Evolutionary conservation across 2,329 filamentous ascomycete genomes (phyloP).

Genomic region (Alternaria dauci): DNA sequence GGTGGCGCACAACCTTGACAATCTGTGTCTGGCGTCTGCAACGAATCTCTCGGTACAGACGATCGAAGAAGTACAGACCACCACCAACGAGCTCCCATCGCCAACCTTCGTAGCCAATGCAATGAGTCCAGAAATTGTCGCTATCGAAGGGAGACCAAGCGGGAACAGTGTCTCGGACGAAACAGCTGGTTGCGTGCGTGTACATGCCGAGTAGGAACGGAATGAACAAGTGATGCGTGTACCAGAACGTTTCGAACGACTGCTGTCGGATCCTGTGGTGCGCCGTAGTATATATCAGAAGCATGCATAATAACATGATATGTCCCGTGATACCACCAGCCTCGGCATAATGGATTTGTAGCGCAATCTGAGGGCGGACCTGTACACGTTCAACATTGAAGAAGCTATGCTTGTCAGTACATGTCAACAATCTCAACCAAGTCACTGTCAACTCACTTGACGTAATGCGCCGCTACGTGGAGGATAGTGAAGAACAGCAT

Average conservation of each 20-base stretch:
- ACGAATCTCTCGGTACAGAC: slow-evolving; percentile 89
- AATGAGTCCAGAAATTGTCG: slow-evolving; percentile 85
- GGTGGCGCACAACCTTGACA: slow-evolving; percentile 91
- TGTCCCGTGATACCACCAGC: slow-evolving; percentile 94
- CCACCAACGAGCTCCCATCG: slow-evolving; percentile 93
- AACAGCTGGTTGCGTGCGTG: slow-evolving; percentile 94
- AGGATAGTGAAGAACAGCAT: slow-evolving; percentile 82
- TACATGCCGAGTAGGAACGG: slow-evolving; percentile 94
- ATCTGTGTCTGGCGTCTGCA: slow-evolving; percentile 86
- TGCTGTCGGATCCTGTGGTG: slow-evolving; percentile 95
- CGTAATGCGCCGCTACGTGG: slow-evolving; percentile 85
- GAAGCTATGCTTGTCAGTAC: slow-evolving; percentile 67
- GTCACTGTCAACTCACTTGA: slow-evolving; percentile 72
- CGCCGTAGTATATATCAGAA: slow-evolving; percentile 96
- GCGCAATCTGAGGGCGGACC: slow-evolving; percentile 78
- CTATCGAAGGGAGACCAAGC: slow-evolving; percentile 86
- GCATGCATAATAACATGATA: slow-evolving; percentile 98
- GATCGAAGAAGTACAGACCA: slow-evolving; percentile 84
- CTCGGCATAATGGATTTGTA: slow-evolving; percentile 91
- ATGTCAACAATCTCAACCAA: not conserved
- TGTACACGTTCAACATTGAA: slow-evolving; percentile 91
- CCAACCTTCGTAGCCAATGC: slow-evolving; percentile 95
- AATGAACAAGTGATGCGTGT: slow-evolving; percentile 98
- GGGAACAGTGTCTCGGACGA: slow-evolving; percentile 81
- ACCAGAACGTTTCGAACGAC: slow-evolving; percentile 99